A percentile compares a stretch with the other conserved stretches of the same genome.
Evolutionary conservation across 2,329 filamentous ascomycete species (phyloP).

Genomic region (Dothideomycetidae sp.): DNA sequence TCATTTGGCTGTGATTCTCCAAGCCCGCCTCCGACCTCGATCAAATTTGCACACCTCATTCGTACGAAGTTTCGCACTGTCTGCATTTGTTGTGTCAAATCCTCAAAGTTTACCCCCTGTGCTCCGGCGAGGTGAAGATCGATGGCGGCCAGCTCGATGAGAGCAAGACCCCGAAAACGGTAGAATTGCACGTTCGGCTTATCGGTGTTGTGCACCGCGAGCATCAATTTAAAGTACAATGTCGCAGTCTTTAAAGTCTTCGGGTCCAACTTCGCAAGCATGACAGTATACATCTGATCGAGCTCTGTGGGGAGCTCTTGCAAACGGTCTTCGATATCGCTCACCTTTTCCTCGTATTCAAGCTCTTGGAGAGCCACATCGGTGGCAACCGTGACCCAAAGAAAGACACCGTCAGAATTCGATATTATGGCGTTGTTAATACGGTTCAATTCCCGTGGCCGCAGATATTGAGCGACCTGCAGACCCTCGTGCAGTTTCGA

Average conservation of each 20-base stretch:
- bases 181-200: neutral
- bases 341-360: neutral
- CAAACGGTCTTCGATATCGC: neutral
- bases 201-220: neutral
- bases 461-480: neutral
- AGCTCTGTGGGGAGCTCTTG: neutral
- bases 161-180: neutral
- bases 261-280: neutral
- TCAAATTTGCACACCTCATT: neutral
- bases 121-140: neutral
- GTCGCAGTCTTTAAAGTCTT: neutral
- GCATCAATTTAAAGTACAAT: neutral
- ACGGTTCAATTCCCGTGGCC: neutral
- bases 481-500: neutral
- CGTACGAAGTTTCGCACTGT: neutral
- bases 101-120: neutral
- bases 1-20: too few species aligned
- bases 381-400: conserved; percentile 1
- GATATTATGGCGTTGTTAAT: neutral
- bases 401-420: neutral
- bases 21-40: neutral
- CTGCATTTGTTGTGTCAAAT: neutral
- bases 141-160: neutral
- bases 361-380: neutral
- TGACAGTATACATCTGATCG: neutral